These are phyloP conservation scores for Phytophthora sp. DNA, from an alignment of 352 stramenopile species.

Conservation along the genomic window DNA sequence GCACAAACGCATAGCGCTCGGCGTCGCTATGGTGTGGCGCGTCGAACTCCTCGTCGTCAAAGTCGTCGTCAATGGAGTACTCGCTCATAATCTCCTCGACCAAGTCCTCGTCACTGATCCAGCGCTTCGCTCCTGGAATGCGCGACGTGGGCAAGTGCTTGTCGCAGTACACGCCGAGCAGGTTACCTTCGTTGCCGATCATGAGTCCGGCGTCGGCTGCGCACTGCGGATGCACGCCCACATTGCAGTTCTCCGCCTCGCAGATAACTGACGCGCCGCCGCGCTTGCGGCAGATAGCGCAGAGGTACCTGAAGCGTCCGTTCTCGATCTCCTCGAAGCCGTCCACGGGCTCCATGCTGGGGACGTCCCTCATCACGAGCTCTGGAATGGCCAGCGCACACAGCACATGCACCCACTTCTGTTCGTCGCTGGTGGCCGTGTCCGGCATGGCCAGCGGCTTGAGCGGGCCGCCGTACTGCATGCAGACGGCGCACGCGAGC, in stretches of 20 bases:
- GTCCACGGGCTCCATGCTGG: constrained; percentile 82
- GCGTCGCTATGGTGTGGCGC: constrained; percentile 35
- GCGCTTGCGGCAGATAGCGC: constrained; percentile 79
- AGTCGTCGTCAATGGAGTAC: constrained; percentile 60
- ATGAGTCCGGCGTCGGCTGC: constrained; percentile 80
- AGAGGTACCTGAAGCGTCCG: constrained; percentile 81
- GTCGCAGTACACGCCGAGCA: constrained; percentile 81
- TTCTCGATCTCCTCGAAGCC: constrained; percentile 88
- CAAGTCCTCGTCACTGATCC: constrained; percentile 85
- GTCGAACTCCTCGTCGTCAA: constrained; percentile 35
- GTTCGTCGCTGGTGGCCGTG: constrained; percentile 40
- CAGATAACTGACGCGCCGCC: constrained; percentile 83
- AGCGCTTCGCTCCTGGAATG: constrained; percentile 78
- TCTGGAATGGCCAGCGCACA: constrained; percentile 88
- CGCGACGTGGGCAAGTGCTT: constrained; percentile 77
- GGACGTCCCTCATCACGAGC: constrained; percentile 82
- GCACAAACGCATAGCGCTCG: constrained; percentile 73
- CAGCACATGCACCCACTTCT: constrained; percentile 86
- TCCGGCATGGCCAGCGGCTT: constrained; percentile 63
- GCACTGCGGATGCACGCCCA: constrained; percentile 80
- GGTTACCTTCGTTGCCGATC: constrained; percentile 75
- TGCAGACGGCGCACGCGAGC: constrained; percentile 77
- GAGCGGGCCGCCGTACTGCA: constrained; percentile 77
- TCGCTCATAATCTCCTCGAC: constrained; percentile 88
- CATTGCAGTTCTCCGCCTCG: constrained; percentile 80